phyloP scores from a whole-genome alignment of 1,284 basidiomycete genomes.

The Inonotus hispidus region DNA sequence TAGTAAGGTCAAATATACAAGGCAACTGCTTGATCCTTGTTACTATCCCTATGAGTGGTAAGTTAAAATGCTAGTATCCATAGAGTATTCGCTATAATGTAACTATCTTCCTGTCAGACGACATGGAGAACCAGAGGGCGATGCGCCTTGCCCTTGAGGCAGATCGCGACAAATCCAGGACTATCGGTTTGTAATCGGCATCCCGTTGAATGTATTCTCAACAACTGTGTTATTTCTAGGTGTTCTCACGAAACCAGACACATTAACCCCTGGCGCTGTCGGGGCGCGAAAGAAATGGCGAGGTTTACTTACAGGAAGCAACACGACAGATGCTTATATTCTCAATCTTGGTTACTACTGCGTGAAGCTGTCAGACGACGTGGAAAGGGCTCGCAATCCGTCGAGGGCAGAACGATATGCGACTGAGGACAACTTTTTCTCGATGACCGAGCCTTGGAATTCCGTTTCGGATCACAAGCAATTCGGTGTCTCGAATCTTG shows the following conservation, averaged over 20 bases:
- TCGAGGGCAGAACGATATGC: constrained; percentile 35
- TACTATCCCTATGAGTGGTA: constrained; percentile 58
- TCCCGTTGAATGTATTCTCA: not conserved
- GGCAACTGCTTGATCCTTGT: constrained; percentile 53
- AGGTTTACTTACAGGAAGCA: constrained; percentile 45
- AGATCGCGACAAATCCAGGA: constrained; percentile 49
- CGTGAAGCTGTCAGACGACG: constrained; percentile 60
- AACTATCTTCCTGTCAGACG: constrained; percentile 36
- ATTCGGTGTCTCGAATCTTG: constrained; percentile 54
- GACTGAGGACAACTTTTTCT: constrained; percentile 43
- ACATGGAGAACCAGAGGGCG: constrained; percentile 60
- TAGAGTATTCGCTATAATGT: not conserved
- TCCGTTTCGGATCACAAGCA: constrained; percentile 35
- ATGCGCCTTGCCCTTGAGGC: constrained; percentile 45
- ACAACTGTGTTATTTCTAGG: constrained; percentile 30
- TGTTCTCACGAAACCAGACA: constrained; percentile 65
- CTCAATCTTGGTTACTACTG: constrained; percentile 62
- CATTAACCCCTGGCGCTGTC: constrained; percentile 39
- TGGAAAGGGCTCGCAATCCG: constrained; percentile 38
- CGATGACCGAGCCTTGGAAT: constrained; percentile 45
- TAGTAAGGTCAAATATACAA: constrained; percentile 42
- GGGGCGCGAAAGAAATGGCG: constrained; percentile 41
- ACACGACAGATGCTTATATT: constrained; percentile 24
- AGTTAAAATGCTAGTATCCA: constrained; percentile 7
- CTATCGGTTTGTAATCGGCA: constrained; percentile 41